Conservation (phyloP, 202 grass and related monocot genomes). For the Saccharum hybrid region DNA sequence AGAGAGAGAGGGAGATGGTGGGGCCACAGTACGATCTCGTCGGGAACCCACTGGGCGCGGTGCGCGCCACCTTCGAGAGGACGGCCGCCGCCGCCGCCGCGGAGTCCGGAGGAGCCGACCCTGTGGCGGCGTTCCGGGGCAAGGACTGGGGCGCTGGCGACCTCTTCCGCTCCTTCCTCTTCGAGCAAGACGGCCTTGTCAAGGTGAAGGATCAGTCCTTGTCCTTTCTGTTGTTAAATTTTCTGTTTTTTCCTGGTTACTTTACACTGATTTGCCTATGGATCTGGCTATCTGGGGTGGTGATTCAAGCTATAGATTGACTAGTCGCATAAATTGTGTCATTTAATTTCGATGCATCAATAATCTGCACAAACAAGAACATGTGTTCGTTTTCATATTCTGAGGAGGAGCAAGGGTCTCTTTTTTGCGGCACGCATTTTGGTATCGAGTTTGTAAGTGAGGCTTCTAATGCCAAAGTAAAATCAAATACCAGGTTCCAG, state of each 20-base stretch:
- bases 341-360: not conserved
- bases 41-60: slow-evolving; percentile 82
- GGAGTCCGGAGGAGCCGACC: slow-evolving; percentile 55
- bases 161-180: slow-evolving; percentile 84
- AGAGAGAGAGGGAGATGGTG: slow-evolving; percentile 52
- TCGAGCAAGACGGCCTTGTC: slow-evolving; percentile 68
- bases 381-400: not conserved
- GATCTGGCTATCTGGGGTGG: not conserved
- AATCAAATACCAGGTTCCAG: slow-evolving; percentile 60
- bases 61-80: slow-evolving; percentile 81
- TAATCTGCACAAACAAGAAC: not conserved
- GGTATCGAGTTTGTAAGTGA: not conserved
- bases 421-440: not conserved
- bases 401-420: not conserved
- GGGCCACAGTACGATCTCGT: slow-evolving; percentile 88
- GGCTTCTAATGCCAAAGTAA: not conserved
- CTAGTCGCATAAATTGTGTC: not conserved
- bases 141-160: slow-evolving; percentile 87
- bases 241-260: not conserved
- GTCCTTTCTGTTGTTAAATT: not conserved
- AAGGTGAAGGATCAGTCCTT: slow-evolving; percentile 46
- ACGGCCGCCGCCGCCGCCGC: slow-evolving; percentile 56
- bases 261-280: not conserved
- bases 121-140: slow-evolving; percentile 68
- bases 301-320: not conserved